A percentile compares a stretch with the other conserved stretches of the same genome.
These are phyloP conservation scores for Purpureocillium takamizusanense DNA, from an alignment of 2,329 filamentous ascomycete species.

Conservation along the genomic window DNA sequence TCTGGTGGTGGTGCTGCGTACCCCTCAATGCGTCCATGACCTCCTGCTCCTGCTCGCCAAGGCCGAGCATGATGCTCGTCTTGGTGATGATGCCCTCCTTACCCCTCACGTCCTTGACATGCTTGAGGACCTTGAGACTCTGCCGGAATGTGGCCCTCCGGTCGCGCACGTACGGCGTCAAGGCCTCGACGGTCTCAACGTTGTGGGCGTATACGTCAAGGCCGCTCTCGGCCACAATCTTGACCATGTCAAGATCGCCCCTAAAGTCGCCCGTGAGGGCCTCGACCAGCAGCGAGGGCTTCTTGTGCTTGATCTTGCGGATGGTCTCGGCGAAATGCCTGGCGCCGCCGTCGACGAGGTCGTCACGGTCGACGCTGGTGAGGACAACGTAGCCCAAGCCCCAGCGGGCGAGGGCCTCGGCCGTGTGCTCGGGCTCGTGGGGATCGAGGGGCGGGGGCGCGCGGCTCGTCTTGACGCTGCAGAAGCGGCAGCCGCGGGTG, in stretches of 20 bases:
- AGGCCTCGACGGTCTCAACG: constrained; percentile 83
- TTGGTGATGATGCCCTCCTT: constrained; percentile 82
- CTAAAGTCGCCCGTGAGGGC: constrained; percentile 80
- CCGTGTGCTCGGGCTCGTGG: constrained; percentile 94
- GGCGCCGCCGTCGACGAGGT: constrained; percentile 81
- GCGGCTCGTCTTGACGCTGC: constrained; percentile 85
- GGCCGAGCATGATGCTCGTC: constrained; percentile 92
- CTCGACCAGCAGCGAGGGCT: constrained; percentile 69
- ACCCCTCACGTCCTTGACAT: constrained; percentile 67
- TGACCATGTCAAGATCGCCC: constrained; percentile 81
- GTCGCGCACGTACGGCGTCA: constrained; percentile 87
- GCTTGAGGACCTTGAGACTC: constrained; percentile 68
- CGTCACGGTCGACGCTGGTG: constrained; percentile 89
- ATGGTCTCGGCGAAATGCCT: constrained; percentile 90
- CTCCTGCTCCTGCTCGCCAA: constrained; percentile 87
- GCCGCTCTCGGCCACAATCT: constrained; percentile 74
- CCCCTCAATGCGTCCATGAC: constrained; percentile 68
- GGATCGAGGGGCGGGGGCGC: constrained; percentile 73
- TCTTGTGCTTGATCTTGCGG: constrained; percentile 82
- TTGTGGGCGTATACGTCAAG: constrained; percentile 97
- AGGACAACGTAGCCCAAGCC: constrained; percentile 93
- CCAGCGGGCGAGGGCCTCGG: constrained; percentile 87
- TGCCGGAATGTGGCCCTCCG: constrained; percentile 83
- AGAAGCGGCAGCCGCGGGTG: constrained; percentile 92
- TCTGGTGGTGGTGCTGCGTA: constrained; percentile 22